A percentile compares a stretch with the other conserved stretches of the same genome.
phyloP scores from a whole-genome alignment of 2,329 filamentous ascomycete species.

The Incumbomyces lentus region DNA sequence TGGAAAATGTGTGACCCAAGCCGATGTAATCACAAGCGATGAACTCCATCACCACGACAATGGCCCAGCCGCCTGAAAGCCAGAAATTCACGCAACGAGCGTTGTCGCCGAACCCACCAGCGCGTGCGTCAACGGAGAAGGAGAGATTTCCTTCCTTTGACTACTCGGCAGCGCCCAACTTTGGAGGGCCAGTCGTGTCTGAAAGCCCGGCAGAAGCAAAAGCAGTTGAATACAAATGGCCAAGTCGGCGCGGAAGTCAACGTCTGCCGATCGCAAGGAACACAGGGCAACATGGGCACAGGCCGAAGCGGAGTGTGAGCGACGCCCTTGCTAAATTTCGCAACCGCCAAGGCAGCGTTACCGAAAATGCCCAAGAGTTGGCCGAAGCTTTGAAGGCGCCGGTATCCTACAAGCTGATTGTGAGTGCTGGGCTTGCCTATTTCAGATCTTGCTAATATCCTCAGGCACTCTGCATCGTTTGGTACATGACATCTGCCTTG shows the following conservation, averaged over 20 bases:
- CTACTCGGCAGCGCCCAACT: conserved; percentile 19
- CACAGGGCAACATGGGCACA: conserved; percentile 38
- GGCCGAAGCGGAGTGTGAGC: conserved; percentile 72
- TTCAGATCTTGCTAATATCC: conserved; percentile 17
- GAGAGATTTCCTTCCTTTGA: conserved; percentile 36
- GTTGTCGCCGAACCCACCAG: conserved; percentile 14
- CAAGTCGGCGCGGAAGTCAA: conserved; percentile 46
- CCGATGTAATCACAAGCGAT: neutral
- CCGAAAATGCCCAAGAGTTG: conserved; percentile 86
- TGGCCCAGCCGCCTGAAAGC: conserved; percentile 19
- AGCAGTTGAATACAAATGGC: conserved; percentile 46
- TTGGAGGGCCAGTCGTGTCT: conserved; percentile 13
- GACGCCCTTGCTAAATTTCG: conserved; percentile 81
- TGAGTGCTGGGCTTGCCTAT: conserved; percentile 27
- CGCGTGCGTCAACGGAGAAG: conserved; percentile 24
- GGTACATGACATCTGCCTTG: conserved; percentile 91
- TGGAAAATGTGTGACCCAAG: too few species aligned
- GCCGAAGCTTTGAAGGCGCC: conserved; percentile 84
- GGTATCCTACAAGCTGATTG: conserved; percentile 76
- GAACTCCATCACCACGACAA: conserved; percentile 15
- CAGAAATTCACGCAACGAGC: conserved; percentile 15
- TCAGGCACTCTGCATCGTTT: conserved; percentile 74
- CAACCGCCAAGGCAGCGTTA: conserved; percentile 71
- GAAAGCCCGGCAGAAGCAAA: conserved; percentile 23
- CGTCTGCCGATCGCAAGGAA: conserved; percentile 9